Evolutionary conservation across 106 monocot genomes (phyloP), one percentile per base, ranked within the genome.

Genomic region (Allium cepa): DNA sequence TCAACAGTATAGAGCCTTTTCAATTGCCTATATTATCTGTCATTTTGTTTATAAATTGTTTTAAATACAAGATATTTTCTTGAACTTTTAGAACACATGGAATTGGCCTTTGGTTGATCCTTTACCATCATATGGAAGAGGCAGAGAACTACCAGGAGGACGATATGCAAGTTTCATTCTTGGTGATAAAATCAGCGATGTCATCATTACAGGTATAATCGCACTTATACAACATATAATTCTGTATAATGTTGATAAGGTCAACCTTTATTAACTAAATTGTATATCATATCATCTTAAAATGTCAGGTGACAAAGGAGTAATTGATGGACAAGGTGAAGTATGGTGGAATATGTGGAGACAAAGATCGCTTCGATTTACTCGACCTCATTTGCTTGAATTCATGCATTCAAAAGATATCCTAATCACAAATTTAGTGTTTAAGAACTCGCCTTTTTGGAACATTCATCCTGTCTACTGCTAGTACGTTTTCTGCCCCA

Each of bases 341-440:
- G 82, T 87, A 16, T 97, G 96, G 96, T 97, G 96, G 96, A 92
- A 97, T 67, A 97, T 97, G 96, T 97, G 96, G 96, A 83, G 96
- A 63, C 88, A 81, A 65, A 69, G 82, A 67, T 77, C 80, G 14
- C 92, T 97, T 2, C 68, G 9, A 10, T 89, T 81, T 69, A 97
- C 92, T 8, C 72, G 96, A 59, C 96, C 96, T 22, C 77, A 89
- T 77, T 75, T 97, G 6, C 26, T 97, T 26, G 96, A 97, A 72
- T 69, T 97, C 16, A 81, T 86, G 88, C 63, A 88, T 75, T 89
- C 96, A 7, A 74, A 51, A 14, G 86, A 92, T 50, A 87, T 97
- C 11, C 8, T 60, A 4, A 75, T 75, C 17, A 60, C 95, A 10
- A 91, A 96, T 72, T 59, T 91, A 7, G 78, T 92, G 16, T 77